phyloP scores from a whole-genome alignment of 768 basidiomycete species.

The Paxillus rubicundulus region DNA sequence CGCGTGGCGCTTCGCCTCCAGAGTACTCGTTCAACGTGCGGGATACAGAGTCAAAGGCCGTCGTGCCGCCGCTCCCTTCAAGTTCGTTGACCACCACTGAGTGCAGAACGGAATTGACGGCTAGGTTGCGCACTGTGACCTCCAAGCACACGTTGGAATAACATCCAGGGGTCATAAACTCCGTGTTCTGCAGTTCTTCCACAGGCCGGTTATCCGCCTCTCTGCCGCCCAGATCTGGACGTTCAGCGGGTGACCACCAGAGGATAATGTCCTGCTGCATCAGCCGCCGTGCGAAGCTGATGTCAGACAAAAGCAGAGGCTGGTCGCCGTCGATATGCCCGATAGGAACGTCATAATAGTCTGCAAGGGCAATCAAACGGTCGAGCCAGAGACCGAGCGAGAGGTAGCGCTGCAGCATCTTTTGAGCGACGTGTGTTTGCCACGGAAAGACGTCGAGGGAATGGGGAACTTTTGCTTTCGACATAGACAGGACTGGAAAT shows the following conservation, averaged over 20 bases:
- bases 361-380: conserved; percentile 71
- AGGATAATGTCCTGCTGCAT: conserved; percentile 86
- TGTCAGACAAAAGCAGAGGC: conserved; percentile 81
- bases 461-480: conserved; percentile 72
- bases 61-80: conserved; percentile 91
- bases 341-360: conserved; percentile 90
- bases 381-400: conserved; percentile 77
- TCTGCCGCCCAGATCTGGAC: conserved; percentile 90
- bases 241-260: conserved; percentile 93
- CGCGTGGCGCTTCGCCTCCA: conserved; percentile 54
- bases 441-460: conserved; percentile 83
- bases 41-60: conserved; percentile 91
- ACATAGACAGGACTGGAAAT: conserved; percentile 88
- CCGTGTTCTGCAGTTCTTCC: conserved; percentile 80
- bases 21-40: conserved; percentile 89
- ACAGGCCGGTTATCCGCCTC: conserved; percentile 79
- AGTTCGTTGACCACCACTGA: conserved; percentile 95
- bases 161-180: conserved; percentile 80
- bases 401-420: conserved; percentile 84
- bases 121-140: conserved; percentile 85
- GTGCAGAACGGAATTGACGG: conserved; percentile 91
- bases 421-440: conserved; percentile 78
- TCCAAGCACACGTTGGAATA: conserved; percentile 94
- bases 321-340: conserved; percentile 93
- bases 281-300: conserved; percentile 86